Evolutionary conservation across 2,329 filamentous ascomycete species (phyloP).

Genomic region (Claviceps monticola): DNA sequence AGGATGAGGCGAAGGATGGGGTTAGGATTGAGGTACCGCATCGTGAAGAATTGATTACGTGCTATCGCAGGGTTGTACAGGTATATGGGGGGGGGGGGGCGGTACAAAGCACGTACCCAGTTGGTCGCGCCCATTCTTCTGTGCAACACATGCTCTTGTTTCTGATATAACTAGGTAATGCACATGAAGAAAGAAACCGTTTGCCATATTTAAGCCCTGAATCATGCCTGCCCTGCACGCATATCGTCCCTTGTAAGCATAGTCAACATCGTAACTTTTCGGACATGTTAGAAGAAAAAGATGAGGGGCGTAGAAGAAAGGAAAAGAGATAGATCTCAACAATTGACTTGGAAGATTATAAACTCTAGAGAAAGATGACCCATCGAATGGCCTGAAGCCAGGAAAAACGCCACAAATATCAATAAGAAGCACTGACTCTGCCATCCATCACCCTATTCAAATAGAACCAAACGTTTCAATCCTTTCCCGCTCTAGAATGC

Average conservation of each 20-base stretch:
- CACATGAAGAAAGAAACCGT: not conserved
- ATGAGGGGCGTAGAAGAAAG: not conserved
- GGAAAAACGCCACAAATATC: not conserved
- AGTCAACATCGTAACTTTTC: not conserved
- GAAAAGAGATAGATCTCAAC: not conserved
- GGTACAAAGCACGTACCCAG: no score
- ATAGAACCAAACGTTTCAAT: not conserved
- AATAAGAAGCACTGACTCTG: not conserved
- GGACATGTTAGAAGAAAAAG: not conserved
- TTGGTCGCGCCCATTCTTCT: no score
- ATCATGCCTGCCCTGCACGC: not conserved
- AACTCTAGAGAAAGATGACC: not conserved
- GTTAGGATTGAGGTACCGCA: no score
- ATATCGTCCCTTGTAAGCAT: not conserved
- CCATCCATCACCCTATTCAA: not conserved
- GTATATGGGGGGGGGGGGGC: no score
- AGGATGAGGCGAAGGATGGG: no score
- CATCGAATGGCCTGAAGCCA: not conserved
- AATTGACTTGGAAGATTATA: no score
- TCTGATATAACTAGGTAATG: not conserved
- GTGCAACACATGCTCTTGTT: not conserved
- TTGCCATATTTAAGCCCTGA: not conserved
- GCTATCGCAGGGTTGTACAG: no score
- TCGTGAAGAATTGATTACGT: no score
- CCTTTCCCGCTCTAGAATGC: slow-evolving; percentile 16